Conservation (phyloP, 139 green algal genomes). For the Chlamydomonas sp. region DNA sequence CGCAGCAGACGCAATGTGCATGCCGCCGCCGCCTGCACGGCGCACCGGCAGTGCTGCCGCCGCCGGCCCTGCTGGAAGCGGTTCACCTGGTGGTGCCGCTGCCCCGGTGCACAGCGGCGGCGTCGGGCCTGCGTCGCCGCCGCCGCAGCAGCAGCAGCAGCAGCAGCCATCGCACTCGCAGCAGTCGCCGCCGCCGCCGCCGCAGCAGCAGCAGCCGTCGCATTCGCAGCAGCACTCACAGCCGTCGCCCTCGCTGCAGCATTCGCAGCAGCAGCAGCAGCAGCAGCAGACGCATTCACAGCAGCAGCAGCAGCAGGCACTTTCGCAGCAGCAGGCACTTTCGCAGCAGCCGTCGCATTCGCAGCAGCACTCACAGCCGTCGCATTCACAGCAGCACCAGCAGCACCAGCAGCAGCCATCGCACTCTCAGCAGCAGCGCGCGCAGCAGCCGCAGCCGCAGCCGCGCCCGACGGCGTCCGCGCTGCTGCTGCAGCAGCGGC, state of each 20-base stretch:
- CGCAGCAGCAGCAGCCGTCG: background rate
- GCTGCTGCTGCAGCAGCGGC: too few relatives aligned
- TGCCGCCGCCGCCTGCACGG: too few relatives aligned
- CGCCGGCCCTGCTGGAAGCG: too few relatives aligned
- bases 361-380: background rate
- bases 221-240: background rate
- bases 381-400: background rate
- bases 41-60: too few relatives aligned
- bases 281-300: too few relatives aligned
- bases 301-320: background rate
- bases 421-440: background rate
- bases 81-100: too few relatives aligned
- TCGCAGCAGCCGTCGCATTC: background rate
- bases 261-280: background rate
- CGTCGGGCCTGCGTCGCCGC: background rate
- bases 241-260: background rate
- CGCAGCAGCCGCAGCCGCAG: background rate
- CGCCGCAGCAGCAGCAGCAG: background rate
- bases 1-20: too few relatives aligned
- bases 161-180: background rate
- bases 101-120: background rate
- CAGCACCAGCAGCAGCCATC: slow-evolving; percentile 3
- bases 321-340: background rate
- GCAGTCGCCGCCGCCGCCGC: background rate
- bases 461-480: too few relatives aligned